Base-by-base conservation (phyloP, 2,329 filamentous ascomycete species). In the Domatiomyces globalis region DNA sequence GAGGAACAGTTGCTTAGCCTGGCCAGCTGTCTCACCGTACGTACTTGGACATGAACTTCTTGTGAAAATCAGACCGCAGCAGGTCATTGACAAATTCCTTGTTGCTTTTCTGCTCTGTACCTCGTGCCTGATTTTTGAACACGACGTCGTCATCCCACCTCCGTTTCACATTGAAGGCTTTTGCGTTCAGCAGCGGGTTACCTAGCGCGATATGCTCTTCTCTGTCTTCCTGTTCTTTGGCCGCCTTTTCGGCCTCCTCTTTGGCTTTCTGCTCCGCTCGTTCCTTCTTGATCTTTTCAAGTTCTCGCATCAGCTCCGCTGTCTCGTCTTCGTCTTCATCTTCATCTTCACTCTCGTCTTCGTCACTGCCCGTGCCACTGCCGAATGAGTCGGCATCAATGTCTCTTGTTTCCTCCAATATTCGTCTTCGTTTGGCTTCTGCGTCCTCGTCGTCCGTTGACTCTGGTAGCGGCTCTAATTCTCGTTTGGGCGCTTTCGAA, bases 61-160 rank as follows among this genome's bases (percentile, higher is more conserved):
- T 92, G 73, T 98, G 92, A 68, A 98, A 98, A 69, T 98, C 92
- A 27, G 88, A 95, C 56, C 90, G 82, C 57, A 96, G 72, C 63
- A 95, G 75, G 69, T 96, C 85, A 65, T 98, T 98, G 68, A 98
- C 89, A 71, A 98, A 98, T 69, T 95, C 89, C 73, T 84, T 88
- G 73, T 84, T 88, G 56, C 84, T 81, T 73, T 84, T 89, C 56
- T 95, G 87, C 64, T 96, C 90, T 0, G 89, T 95, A 7, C 90
- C 92, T 53, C 92, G 79, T 33, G 90, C 92, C 71, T 98, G 92
- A 68, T 98, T 98, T 74, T 95, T 96, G 72, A 98, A 98, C 2
- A 98, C 89, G 10, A 98, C 92, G 66, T 98, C 92, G 62, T 98
- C 92, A 61, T 98, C 92, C 92, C 92, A 98, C 61, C 89, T 72